Conservation (phyloP, 2,329 filamentous ascomycete genomes). For the Calonectria pauciramosa region DNA sequence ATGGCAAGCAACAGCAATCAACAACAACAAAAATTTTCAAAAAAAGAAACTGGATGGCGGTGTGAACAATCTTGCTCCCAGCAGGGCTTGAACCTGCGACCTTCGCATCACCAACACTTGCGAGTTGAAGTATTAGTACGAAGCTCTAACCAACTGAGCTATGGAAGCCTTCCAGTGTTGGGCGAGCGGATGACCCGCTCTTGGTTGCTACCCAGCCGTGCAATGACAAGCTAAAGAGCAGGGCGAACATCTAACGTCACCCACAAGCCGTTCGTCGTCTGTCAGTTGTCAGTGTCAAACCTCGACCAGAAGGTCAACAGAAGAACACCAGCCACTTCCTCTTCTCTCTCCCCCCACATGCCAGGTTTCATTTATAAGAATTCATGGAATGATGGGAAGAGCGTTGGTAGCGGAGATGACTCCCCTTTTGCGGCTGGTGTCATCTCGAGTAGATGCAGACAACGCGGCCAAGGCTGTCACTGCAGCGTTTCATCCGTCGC, state of each 20-base stretch:
- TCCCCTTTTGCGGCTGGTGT: not conserved
- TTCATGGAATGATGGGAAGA: not conserved
- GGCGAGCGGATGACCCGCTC: slow-evolving; percentile 11
- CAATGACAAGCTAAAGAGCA: slow-evolving; percentile 17
- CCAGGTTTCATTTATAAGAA: not conserved
- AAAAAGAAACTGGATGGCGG: slow-evolving; percentile 36
- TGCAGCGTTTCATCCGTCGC: not conserved
- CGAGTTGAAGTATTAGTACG: slow-evolving; percentile 48
- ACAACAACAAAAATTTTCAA: not conserved
- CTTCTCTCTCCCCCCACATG: not conserved
- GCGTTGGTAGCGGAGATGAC: not conserved
- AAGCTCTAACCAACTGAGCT: slow-evolving; percentile 53
- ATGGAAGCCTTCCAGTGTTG: slow-evolving; percentile 45
- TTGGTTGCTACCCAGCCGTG: not conserved
- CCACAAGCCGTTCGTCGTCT: not conserved
- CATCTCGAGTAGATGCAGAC: not conserved
- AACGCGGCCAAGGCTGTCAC: not conserved
- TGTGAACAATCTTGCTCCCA: slow-evolving; percentile 44
- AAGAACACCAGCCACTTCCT: not conserved
- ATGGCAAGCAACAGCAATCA: too few relatives aligned
- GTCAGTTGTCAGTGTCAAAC: too few relatives aligned
- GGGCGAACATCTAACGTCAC: not conserved
- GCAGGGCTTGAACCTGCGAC: slow-evolving; percentile 52
- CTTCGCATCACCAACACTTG: slow-evolving; percentile 47
- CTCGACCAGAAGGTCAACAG: not conserved